Percentiles rank a stretch among this genome's conserved stretches.
Conservation (phyloP, 2,329 filamentous ascomycete genomes). For the Claviceps lovelessii region DNA sequence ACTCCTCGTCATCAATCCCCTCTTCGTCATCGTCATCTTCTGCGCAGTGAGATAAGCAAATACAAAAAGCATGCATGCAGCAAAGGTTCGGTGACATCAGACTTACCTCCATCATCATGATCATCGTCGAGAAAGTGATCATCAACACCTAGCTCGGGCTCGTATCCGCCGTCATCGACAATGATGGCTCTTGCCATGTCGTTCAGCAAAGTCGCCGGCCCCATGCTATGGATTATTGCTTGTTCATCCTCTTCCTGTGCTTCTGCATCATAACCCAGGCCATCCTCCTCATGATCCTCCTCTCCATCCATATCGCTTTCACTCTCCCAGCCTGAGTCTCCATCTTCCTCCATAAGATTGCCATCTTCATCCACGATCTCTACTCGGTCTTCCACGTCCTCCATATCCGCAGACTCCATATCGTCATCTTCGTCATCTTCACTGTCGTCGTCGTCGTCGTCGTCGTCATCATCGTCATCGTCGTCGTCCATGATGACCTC, state of each 20-base stretch:
- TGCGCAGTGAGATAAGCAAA: conserved; percentile 6
- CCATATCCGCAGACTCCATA: conserved; percentile 28
- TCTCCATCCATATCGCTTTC: conserved; percentile 43
- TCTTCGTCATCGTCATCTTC: conserved; percentile 51
- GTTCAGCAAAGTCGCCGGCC: conserved; percentile 31
- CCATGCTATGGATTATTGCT: conserved; percentile 31
- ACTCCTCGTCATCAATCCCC: conserved; percentile 54
- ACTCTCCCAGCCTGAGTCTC: conserved; percentile 47
- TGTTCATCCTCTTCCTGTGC: conserved; percentile 42
- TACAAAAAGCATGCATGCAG: not conserved
- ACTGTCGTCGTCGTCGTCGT: conserved; percentile 46
- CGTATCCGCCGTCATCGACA: conserved; percentile 35
- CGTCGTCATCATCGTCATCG: conserved; percentile 45
- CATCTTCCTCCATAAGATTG: conserved; percentile 44
- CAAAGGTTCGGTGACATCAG: not conserved
- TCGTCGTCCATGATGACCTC: conserved; percentile 67
- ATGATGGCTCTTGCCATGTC: conserved; percentile 43
- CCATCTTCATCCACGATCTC: conserved; percentile 52
- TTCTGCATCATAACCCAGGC: conserved; percentile 40
- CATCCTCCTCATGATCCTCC: conserved; percentile 37
- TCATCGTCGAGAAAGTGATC: conserved; percentile 40
- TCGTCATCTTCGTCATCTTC: conserved; percentile 39
- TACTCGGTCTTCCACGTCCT: conserved; percentile 38
- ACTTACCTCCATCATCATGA: conserved; percentile 44
- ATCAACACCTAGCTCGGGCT: conserved; percentile 37